Percentiles rank a stretch among this genome's conserved stretches.
Evolutionary conservation across 257 asterid genomes (phyloP).

Genomic region (Solanum megistacrolobum): DNA sequence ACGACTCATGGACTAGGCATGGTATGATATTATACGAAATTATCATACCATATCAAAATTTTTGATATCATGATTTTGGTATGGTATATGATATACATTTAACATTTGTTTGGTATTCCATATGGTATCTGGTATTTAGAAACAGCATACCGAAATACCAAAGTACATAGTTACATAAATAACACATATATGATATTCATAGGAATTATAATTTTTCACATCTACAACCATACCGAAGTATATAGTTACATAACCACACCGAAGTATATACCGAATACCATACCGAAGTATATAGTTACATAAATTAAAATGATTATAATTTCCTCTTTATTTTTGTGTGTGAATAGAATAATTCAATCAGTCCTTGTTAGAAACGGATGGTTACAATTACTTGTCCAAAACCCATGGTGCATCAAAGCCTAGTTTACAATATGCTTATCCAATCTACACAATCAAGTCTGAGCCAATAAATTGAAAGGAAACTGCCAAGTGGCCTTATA

Average conservation of each 20-base stretch:
- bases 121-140: not conserved
- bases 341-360: not conserved
- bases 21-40: too few relatives aligned
- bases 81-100: too few relatives aligned
- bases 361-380: not conserved
- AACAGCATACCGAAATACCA: not conserved
- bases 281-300: too few relatives aligned
- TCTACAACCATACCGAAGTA: not conserved
- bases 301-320: too few relatives aligned
- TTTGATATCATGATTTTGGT: too few relatives aligned
- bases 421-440: conserved; percentile 3
- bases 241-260: too few relatives aligned
- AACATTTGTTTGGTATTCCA: not conserved
- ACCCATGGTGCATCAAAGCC: not conserved
- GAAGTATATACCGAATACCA: too few relatives aligned
- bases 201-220: not conserved
- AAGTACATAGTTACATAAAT: not conserved
- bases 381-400: not conserved
- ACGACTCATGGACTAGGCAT: not conserved
- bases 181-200: not conserved
- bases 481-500: conserved; percentile 33
- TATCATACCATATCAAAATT: too few relatives aligned
- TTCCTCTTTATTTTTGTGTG: not conserved
- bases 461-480: conserved; percentile 31
- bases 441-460: conserved; percentile 41